Conservation (phyloP, 2,329 filamentous ascomycete species). For the Colletotrichum gigasporum region DNA sequence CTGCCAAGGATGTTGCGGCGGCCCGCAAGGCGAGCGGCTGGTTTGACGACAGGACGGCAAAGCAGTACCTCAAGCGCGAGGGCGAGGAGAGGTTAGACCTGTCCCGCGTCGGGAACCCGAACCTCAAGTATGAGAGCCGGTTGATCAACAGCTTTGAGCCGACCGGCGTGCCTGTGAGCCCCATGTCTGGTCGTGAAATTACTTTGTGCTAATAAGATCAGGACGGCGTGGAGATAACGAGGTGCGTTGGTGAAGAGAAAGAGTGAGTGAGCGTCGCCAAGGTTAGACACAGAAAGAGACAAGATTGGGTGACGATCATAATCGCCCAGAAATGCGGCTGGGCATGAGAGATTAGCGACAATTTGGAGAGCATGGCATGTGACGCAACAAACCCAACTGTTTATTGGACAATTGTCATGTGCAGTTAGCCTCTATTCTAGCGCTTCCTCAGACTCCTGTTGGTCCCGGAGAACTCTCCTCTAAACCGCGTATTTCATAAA, state of each 20-base stretch:
- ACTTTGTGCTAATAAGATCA: conserved; percentile 38
- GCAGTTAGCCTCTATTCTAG: conserved; percentile 22
- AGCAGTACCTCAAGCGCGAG: conserved; percentile 66
- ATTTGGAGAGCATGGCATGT: not conserved
- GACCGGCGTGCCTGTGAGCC: conserved; percentile 69
- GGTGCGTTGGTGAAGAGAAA: conserved; percentile 55
- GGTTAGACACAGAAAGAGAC: not conserved
- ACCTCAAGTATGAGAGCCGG: conserved; percentile 72
- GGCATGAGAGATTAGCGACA: not conserved
- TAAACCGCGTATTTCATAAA: conserved; percentile 16
- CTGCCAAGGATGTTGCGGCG: conserved; percentile 39
- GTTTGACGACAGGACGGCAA: conserved; percentile 54
- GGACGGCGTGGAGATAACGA: conserved; percentile 75
- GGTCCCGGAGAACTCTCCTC: conserved; percentile 1
- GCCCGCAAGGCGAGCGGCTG: conserved; percentile 37
- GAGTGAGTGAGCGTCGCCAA: conserved; percentile 2
- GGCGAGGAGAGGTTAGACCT: conserved; percentile 48
- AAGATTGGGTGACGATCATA: too few species aligned
- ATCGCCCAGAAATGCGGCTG: not conserved
- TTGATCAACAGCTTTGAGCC: conserved; percentile 74
- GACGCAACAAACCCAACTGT: conserved; percentile 4
- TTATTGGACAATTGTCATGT: conserved; percentile 23
- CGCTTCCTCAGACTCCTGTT: not conserved
- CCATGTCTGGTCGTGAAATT: not conserved
- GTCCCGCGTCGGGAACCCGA: conserved; percentile 64